A percentile compares a stretch with the other conserved stretches of the same genome.
Conservation (phyloP, 352 stramenopile genomes). For the Globisporangium rhizosaccharum region DNA sequence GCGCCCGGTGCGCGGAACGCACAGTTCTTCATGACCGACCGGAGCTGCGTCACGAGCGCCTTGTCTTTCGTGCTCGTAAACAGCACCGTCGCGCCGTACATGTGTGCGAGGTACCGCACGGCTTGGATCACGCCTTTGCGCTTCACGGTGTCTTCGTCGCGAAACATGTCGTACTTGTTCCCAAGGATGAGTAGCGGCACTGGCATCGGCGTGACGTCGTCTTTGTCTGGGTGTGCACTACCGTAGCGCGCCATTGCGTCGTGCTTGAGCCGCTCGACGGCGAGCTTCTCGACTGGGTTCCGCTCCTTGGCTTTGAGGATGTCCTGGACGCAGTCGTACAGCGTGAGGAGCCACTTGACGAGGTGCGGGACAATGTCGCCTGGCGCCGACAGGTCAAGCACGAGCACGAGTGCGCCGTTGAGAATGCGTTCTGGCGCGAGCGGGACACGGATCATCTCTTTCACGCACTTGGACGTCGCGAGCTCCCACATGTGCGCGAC, state of each 20-base stretch:
- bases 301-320: slow-evolving; percentile 61
- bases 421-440: slow-evolving; percentile 71
- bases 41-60: slow-evolving; percentile 61
- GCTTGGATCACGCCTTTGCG: slow-evolving; percentile 81
- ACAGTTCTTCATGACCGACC: slow-evolving; percentile 54
- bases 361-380: slow-evolving; percentile 75
- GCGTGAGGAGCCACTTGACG: slow-evolving; percentile 67
- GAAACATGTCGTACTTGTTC: slow-evolving; percentile 90
- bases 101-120: slow-evolving; percentile 81
- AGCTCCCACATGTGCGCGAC: slow-evolving; percentile 93
- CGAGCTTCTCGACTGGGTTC: slow-evolving; percentile 54
- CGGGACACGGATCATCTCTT: slow-evolving; percentile 82
- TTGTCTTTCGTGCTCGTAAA: slow-evolving; percentile 89
- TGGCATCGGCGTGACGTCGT: slow-evolving; percentile 65
- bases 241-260: slow-evolving; percentile 53
- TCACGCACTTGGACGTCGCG: slow-evolving; percentile 67
- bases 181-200: slow-evolving; percentile 80
- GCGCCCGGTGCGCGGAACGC: slow-evolving; percentile 42
- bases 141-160: slow-evolving; percentile 80
- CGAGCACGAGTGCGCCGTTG: slow-evolving; percentile 71
- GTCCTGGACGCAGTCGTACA: slow-evolving; percentile 50
- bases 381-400: slow-evolving; percentile 78
- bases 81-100: slow-evolving; percentile 82
- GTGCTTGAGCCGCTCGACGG: slow-evolving; percentile 42
- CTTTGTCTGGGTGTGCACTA: slow-evolving; percentile 57